Evolutionary conservation across 208 protist genomes (phyloP).

Genomic region (Crithidia sp.): DNA sequence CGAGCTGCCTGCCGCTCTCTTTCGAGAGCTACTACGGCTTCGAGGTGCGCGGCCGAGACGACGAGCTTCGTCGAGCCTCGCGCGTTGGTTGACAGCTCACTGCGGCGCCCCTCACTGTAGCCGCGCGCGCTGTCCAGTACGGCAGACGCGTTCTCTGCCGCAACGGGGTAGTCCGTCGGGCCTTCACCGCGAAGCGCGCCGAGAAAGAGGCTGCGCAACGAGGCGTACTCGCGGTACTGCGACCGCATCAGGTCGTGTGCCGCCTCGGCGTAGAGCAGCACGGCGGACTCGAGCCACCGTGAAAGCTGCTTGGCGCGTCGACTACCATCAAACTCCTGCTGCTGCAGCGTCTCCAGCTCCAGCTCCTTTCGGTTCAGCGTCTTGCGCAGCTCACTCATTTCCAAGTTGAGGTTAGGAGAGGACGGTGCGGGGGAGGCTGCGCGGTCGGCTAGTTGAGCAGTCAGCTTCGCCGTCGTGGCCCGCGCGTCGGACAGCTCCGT

Average conservation of each 20-base stretch:
- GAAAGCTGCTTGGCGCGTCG: conserved; percentile 46
- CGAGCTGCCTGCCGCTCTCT: conserved; percentile 49
- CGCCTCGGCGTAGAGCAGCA: conserved; percentile 41
- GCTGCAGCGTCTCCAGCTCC: conserved; percentile 37
- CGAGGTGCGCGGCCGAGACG: conserved; percentile 54
- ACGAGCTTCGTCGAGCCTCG: conserved; percentile 24
- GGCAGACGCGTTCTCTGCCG: background rate
- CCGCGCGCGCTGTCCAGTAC: background rate
- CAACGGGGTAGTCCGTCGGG: background rate
- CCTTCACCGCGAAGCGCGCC: conserved; percentile 47
- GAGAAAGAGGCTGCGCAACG: conserved; percentile 48
- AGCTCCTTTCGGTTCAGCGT: conserved; percentile 26
- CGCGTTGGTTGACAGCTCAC: background rate
- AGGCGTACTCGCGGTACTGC: conserved; percentile 61
- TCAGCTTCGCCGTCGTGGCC: conserved; percentile 17
- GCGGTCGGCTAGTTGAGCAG: background rate
- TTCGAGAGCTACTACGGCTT: conserved; percentile 59
- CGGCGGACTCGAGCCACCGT: conserved; percentile 33
- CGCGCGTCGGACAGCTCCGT: conserved; percentile 17
- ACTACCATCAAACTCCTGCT: conserved; percentile 42
- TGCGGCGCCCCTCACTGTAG: background rate
- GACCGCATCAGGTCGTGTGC: conserved; percentile 35
- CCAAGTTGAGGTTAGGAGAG: background rate
- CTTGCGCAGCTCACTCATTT: conserved; percentile 23
- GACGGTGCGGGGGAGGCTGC: background rate